Conservation (phyloP, 257 asterid species). For the Thymus quinquecostatus region DNA sequence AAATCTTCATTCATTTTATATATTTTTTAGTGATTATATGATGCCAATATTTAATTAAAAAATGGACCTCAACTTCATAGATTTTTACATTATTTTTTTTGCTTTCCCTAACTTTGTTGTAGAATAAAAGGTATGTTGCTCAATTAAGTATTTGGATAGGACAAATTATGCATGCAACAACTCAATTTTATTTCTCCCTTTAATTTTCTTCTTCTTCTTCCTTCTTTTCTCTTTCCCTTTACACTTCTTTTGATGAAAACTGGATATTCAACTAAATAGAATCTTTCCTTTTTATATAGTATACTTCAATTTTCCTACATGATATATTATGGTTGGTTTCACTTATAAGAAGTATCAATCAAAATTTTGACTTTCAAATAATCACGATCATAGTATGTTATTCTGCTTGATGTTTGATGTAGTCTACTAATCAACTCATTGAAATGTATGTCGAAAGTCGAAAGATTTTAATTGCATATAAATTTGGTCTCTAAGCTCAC, state of each 20-base stretch:
- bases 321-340: background rate
- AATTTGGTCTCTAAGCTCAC: too few relatives aligned
- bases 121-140: background rate
- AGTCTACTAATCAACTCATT: too few relatives aligned
- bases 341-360: too few relatives aligned
- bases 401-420: too few relatives aligned
- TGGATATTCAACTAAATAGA: constrained; percentile 19
- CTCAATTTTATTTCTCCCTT: background rate
- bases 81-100: background rate
- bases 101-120: constrained; percentile 4
- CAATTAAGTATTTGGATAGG: constrained; percentile 25
- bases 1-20: too few relatives aligned
- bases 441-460: too few relatives aligned
- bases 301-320: background rate
- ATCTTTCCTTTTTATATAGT: constrained; percentile 8
- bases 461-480: too few relatives aligned
- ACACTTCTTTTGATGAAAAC: constrained; percentile 27
- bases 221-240: constrained; percentile 28
- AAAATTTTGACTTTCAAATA: too few relatives aligned
- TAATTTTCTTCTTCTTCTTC: constrained; percentile 8
- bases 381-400: too few relatives aligned
- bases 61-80: background rate
- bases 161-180: constrained; percentile 34
- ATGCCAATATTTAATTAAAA: background rate
- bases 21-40: background rate